These are phyloP conservation scores for Candida sithepensis DNA, from an alignment of 805 yeast species.

Conservation along the genomic window DNA sequence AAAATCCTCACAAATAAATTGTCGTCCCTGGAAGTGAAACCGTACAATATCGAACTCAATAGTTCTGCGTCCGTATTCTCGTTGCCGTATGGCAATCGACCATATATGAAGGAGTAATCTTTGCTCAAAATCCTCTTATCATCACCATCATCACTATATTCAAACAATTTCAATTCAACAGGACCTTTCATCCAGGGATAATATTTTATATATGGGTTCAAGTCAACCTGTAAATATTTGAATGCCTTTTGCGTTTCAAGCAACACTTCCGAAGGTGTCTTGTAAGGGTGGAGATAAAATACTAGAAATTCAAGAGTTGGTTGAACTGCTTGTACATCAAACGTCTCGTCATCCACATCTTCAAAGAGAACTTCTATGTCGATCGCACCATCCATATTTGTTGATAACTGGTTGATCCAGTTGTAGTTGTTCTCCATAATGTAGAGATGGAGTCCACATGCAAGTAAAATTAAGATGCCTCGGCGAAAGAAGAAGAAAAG, in stretches of 20 bases:
- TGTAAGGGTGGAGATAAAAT: slow-evolving; percentile 30
- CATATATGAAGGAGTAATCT: slow-evolving; percentile 32
- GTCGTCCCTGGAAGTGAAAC: slow-evolving; percentile 27
- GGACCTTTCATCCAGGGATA: slow-evolving; percentile 42
- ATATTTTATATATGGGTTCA: slow-evolving; percentile 34
- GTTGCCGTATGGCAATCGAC: slow-evolving; percentile 42
- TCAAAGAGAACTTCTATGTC: not conserved
- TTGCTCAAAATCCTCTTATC: not conserved
- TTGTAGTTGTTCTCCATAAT: too few relatives aligned
- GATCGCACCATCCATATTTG: not conserved
- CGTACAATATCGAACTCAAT: slow-evolving; percentile 36
- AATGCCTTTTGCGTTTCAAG: slow-evolving; percentile 12
- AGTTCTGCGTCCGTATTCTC: slow-evolving; percentile 43
- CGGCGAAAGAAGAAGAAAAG: too few relatives aligned
- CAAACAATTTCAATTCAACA: slow-evolving; percentile 18
- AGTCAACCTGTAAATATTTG: slow-evolving; percentile 20
- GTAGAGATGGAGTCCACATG: too few relatives aligned
- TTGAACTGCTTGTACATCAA: not conserved
- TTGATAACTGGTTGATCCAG: too few relatives aligned
- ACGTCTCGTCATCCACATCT: not conserved
- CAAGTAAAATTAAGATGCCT: too few relatives aligned
- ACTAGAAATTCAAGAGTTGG: slow-evolving; percentile 5
- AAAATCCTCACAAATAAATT: slow-evolving; percentile 41
- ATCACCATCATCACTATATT: not conserved
- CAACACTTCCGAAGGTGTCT: slow-evolving; percentile 15